A percentile compares a stretch with the other conserved stretches of the same genome.
Conservation (phyloP, 257 asterid species). For the Plantago ovata region DNA sequence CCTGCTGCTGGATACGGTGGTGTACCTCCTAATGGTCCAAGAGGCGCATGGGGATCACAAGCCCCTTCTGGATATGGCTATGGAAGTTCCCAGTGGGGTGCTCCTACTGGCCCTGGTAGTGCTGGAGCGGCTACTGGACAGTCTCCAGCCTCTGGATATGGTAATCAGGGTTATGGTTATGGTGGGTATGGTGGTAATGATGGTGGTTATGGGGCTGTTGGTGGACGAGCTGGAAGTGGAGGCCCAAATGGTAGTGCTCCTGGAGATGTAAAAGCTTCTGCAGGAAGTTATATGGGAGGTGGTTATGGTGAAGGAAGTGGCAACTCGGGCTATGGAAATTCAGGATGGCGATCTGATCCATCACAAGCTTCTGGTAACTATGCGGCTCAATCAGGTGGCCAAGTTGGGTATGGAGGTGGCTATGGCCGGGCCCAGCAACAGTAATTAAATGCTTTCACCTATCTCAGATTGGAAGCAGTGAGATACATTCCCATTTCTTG, state of each 20-base stretch:
- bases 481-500: conserved; percentile 21
- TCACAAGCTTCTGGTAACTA: conserved; percentile 54
- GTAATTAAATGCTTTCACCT: conserved; percentile 25
- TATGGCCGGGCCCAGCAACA: conserved; percentile 62
- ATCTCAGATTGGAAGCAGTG: conserved; percentile 20
- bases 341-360: conserved; percentile 69
- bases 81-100: conserved; percentile 71
- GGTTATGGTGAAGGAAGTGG: conserved; percentile 70
- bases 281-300: conserved; percentile 16
- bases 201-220: conserved; percentile 62
- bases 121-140: conserved; percentile 65
- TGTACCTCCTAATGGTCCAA: conserved; percentile 51
- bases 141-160: conserved; percentile 68
- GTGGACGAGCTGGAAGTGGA: conserved; percentile 64
- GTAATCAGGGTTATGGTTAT: conserved; percentile 80
- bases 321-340: conserved; percentile 50
- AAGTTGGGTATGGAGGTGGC: conserved; percentile 62
- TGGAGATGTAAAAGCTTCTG: conserved; percentile 23
- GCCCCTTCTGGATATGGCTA: conserved; percentile 83
- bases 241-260: conserved; percentile 46
- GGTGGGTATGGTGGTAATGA: conserved; percentile 79
- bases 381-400: conserved; percentile 23
- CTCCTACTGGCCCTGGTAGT: conserved; percentile 31
- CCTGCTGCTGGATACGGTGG: conserved; percentile 63
- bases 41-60: conserved; percentile 68